Evolutionary conservation across 1,284 basidiomycete species (phyloP).

Genomic region (Phellopilus nigrolimitatus): DNA sequence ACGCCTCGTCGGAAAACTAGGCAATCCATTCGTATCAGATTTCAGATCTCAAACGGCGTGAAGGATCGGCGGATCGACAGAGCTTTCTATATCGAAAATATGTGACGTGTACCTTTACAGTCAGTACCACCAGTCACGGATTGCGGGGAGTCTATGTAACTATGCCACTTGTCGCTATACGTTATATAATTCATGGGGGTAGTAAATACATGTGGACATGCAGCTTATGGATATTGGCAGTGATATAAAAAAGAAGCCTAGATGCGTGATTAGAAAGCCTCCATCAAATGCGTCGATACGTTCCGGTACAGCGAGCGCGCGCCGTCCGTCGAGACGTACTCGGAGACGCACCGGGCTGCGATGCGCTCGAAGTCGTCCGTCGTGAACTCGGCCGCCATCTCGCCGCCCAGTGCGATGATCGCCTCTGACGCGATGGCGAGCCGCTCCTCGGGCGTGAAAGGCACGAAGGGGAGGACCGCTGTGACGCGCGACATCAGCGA

Average conservation of each 20-base stretch:
- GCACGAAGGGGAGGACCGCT: constrained; percentile 71
- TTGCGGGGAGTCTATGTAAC: too few relatives aligned
- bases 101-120: too few relatives aligned
- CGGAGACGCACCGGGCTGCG: constrained; percentile 49
- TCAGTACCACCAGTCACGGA: too few relatives aligned
- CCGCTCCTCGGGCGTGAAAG: constrained; percentile 67
- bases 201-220: too few relatives aligned
- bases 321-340: constrained; percentile 65
- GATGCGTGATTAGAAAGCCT: constrained; percentile 33
- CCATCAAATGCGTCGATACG: constrained; percentile 64
- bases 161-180: too few relatives aligned
- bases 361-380: constrained; percentile 49
- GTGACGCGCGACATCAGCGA: constrained; percentile 75
- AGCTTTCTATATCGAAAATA: too few relatives aligned
- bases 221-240: too few relatives aligned
- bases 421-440: constrained; percentile 72
- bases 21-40: too few relatives aligned
- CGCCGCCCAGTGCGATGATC: constrained; percentile 52
- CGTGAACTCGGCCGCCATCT: constrained; percentile 40
- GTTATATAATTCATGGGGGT: too few relatives aligned
- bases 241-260: neutral
- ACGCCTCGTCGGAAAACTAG: too few relatives aligned
- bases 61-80: too few relatives aligned
- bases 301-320: constrained; percentile 73
- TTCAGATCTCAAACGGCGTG: too few relatives aligned